phyloP scores from a whole-genome alignment of 2,329 filamentous ascomycete species.

The Metarhizium sp. region DNA sequence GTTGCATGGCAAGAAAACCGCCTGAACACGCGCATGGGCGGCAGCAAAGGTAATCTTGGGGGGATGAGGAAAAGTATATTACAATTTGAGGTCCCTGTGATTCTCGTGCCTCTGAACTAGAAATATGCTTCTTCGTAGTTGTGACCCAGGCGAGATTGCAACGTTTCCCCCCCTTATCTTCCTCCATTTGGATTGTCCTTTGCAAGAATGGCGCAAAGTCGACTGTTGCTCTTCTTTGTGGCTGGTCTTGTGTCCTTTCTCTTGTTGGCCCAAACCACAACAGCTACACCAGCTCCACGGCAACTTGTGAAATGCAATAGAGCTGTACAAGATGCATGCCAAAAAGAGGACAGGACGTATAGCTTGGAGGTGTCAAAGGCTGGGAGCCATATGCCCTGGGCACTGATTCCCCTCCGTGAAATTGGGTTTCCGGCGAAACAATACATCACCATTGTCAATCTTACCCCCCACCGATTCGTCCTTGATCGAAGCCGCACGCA shows the following conservation, averaged over 20 bases:
- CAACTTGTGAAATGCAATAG: background rate
- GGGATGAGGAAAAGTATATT: background rate
- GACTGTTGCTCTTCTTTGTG: background rate
- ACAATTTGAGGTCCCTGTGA: background rate
- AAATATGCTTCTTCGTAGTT: background rate
- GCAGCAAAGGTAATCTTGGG: background rate
- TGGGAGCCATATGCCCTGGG: slow-evolving; percentile 8
- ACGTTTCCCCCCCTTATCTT: background rate
- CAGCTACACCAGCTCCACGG: background rate
- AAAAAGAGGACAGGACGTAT: slow-evolving; percentile 5
- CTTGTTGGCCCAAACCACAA: background rate
- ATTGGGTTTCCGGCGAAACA: slow-evolving; percentile 11
- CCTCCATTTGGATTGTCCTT: background rate
- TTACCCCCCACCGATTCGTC: slow-evolving; percentile 22
- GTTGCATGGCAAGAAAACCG: background rate
- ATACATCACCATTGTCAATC: slow-evolving; percentile 24
- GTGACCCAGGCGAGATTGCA: background rate
- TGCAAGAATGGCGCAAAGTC: background rate
- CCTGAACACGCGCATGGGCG: background rate
- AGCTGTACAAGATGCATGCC: slow-evolving; percentile 1
- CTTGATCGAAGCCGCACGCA: slow-evolving; percentile 16
- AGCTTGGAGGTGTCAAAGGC: slow-evolving; percentile 1
- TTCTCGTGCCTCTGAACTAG: background rate
- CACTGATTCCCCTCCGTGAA: background rate
- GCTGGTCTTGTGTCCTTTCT: background rate